Evolutionary conservation across 805 yeast genomes (phyloP).

Genomic region (Schwanniomyces sp.): DNA sequence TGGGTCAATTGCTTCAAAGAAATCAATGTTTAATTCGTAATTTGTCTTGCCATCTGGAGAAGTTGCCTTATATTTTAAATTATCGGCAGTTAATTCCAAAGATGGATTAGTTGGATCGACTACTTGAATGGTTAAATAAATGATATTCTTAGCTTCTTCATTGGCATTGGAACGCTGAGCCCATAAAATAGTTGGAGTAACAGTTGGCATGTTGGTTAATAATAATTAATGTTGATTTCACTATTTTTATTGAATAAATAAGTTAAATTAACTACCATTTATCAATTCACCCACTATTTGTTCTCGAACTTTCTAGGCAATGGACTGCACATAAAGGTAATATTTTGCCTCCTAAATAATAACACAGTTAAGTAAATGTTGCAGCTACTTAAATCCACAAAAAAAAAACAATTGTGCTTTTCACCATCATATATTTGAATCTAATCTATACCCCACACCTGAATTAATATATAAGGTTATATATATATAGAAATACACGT

Average conservation of each 20-base stretch:
- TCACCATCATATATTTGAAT: not conserved
- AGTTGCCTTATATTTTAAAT: slow-evolving; percentile 51
- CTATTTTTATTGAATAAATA: not conserved
- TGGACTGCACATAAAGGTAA: not conserved
- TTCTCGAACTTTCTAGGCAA: slow-evolving; percentile 1
- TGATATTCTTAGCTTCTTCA: slow-evolving; percentile 69
- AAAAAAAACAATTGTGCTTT: too few relatives aligned
- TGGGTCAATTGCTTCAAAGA: slow-evolving; percentile 72
- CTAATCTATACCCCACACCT: not conserved
- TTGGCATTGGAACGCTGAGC: slow-evolving; percentile 90
- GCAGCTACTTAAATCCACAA: too few relatives aligned
- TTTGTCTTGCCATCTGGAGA: slow-evolving; percentile 46
- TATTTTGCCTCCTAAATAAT: not conserved
- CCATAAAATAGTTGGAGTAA: slow-evolving; percentile 71
- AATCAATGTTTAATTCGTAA: slow-evolving; percentile 70
- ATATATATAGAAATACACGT: too few relatives aligned
- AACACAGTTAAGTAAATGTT: not conserved
- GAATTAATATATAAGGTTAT: too few relatives aligned
- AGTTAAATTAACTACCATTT: not conserved
- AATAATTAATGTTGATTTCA: not conserved
- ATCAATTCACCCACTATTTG: not conserved
- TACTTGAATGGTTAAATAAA: slow-evolving; percentile 72
- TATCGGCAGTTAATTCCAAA: slow-evolving; percentile 57
- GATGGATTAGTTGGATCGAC: slow-evolving; percentile 66
- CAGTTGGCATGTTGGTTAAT: slow-evolving; percentile 15